phyloP scores from a whole-genome alignment of 441 rosid genomes.

The Syzygium syzygioides region DNA sequence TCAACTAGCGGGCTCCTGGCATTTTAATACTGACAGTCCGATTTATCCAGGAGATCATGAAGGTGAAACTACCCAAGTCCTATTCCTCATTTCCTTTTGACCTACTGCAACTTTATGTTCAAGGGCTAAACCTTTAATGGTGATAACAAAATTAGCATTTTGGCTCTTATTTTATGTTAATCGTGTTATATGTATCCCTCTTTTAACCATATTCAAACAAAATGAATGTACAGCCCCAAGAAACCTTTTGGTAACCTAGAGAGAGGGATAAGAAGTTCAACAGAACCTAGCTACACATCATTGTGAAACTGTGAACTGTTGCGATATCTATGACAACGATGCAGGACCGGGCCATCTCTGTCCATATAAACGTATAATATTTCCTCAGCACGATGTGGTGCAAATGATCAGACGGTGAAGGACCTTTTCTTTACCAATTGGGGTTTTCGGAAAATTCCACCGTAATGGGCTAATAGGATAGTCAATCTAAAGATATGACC shows the following conservation, averaged over 20 bases:
- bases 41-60: background rate
- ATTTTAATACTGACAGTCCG: background rate
- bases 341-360: background rate
- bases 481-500: background rate
- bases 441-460: background rate
- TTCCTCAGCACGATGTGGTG: background rate
- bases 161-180: background rate
- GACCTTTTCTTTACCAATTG: background rate
- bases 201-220: background rate
- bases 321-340: background rate
- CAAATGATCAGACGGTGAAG: background rate
- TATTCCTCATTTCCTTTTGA: background rate
- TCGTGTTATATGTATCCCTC: background rate
- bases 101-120: background rate
- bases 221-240: background rate
- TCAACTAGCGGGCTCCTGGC: background rate
- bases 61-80: background rate
- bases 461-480: background rate
- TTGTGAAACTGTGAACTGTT: background rate
- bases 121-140: background rate
- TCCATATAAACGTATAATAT: background rate
- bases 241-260: background rate
- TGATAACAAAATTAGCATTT: background rate
- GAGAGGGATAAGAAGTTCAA: background rate
- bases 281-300: background rate